These are phyloP conservation scores for Fraxinus americana DNA, from an alignment of 257 asterid species.

Conservation along the genomic window DNA sequence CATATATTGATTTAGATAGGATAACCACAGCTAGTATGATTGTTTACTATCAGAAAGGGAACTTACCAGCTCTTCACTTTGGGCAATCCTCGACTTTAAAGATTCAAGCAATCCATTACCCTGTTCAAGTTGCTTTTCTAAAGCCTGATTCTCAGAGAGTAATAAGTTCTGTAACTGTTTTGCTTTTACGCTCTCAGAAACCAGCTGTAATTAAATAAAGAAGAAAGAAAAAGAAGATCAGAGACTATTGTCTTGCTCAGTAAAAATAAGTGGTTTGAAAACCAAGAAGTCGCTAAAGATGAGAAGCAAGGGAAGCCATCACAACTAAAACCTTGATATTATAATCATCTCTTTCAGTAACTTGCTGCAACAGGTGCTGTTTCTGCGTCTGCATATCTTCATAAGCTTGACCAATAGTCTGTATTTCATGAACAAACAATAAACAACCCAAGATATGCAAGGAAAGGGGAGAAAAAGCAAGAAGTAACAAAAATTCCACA, in stretches of 20 bases:
- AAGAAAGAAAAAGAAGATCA: slow-evolving; percentile 21
- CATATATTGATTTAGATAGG: slow-evolving; percentile 28
- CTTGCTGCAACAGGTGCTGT: slow-evolving; percentile 82
- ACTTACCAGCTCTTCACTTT: slow-evolving; percentile 80
- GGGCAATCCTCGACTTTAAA: slow-evolving; percentile 61
- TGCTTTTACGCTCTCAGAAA: slow-evolving; percentile 89
- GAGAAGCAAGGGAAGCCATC: neutral
- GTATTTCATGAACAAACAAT: slow-evolving; percentile 30
- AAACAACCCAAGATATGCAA: slow-evolving; percentile 23
- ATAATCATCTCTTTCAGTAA: slow-evolving; percentile 86
- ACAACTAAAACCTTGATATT: slow-evolving; percentile 71
- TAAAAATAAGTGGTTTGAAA: slow-evolving; percentile 14
- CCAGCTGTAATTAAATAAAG: slow-evolving; percentile 60
- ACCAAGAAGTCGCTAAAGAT: neutral
- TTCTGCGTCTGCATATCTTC: slow-evolving; percentile 98
- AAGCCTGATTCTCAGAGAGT: slow-evolving; percentile 67
- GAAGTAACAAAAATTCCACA: slow-evolving; percentile 2
- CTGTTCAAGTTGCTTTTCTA: slow-evolving; percentile 64
- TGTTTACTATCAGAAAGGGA: slow-evolving; percentile 15
- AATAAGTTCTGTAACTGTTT: slow-evolving; percentile 78
- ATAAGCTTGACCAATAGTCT: slow-evolving; percentile 99
- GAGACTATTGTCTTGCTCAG: slow-evolving; percentile 15
- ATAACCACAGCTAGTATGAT: slow-evolving; percentile 17
- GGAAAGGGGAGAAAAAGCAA: slow-evolving; percentile 20
- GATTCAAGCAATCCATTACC: slow-evolving; percentile 59